Evolutionary conservation across 331 rosid species (phyloP), one percentile per base, ranked within the genome.

Genomic region (Pyrus hybrid): DNA sequence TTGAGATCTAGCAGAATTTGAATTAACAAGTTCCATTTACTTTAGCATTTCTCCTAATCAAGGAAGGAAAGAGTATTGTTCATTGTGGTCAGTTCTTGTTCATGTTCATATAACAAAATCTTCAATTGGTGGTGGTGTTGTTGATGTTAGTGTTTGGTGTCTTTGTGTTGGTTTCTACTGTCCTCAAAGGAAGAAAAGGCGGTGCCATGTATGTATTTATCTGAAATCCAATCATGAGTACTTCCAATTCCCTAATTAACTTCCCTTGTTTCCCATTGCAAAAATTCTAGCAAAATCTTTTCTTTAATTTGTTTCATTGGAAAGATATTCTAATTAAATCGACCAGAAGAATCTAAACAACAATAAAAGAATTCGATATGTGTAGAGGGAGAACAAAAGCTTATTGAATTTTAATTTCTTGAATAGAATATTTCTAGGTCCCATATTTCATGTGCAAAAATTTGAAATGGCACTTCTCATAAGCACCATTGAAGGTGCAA

Each of bases 81-180:
- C 81, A 17, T 17, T 62, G 20, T 68, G 71, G 61, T 45, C 63
- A 32, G 21, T 80, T 71, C 67, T 75, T 73, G 70, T 37, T 79
- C 60, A 58, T 76, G 75, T 76, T 77, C 64, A 73, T 73, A 56
- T 53, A 74, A 82, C 77, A 73, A 72, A 80, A 74, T 53, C 72
- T 70, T 70, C 47, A 57, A 68, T 62, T 74, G 63, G 84, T 82
- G 79, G 25, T 78, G 63, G 13, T 41, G 47, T 41, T 77, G 23
- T 61, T 74, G n/a, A 54, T 63, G 65, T 16, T 67, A 41, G 33
- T 33, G 9, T 45, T 73, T 61, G 60, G 26, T 35, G 41, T 47
- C 41, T 33, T 22, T 41, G 54, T 69, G 22, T 72, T 56, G 18
- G 23, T 71, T 56, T 33, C 67, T 54, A 35, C 74, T 25, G 21